Evolutionary conservation across 441 rosid species (phyloP).

Genomic region (Melastoma candidum): DNA sequence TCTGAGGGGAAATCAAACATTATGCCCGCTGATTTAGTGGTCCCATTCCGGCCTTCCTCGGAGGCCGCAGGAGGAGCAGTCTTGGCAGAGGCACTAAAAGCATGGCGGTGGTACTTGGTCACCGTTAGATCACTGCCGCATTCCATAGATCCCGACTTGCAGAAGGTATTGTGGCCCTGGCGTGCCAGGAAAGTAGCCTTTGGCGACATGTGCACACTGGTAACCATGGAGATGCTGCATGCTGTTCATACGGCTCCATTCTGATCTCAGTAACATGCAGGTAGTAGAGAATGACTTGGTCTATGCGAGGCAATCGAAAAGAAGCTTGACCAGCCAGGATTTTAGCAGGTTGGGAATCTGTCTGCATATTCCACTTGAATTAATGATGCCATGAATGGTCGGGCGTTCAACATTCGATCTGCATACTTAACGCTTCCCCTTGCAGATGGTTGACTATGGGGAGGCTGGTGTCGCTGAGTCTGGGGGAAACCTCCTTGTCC

Average conservation of each 20-base stretch:
- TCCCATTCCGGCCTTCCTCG: constrained; percentile 63
- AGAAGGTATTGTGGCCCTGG: constrained; percentile 36
- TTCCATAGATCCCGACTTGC: constrained; percentile 58
- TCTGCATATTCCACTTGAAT: no score
- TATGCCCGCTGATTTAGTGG: constrained; percentile 59
- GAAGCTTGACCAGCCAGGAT: constrained; percentile 65
- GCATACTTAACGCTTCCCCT: not conserved
- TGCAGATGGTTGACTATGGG: constrained; percentile 82
- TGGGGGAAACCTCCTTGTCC: constrained; percentile 51
- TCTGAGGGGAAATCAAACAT: constrained; percentile 87
- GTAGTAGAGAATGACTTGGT: constrained; percentile 78
- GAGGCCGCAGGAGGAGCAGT: constrained; percentile 25
- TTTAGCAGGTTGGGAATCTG: constrained; percentile 52
- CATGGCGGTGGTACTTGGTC: constrained; percentile 87
- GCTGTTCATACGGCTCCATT: not conserved
- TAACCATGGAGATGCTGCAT: no score
- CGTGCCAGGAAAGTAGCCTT: no score
- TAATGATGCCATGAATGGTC: no score
- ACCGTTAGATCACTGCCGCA: constrained; percentile 59
- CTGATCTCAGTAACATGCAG: constrained; percentile 19
- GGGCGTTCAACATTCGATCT: not conserved
- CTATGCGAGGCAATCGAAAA: constrained; percentile 66
- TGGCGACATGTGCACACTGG: no score
- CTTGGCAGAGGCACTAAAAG: constrained; percentile 33
- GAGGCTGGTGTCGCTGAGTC: constrained; percentile 62